These are phyloP conservation scores for Sanghuangporus sanghuang DNA, from an alignment of 1,284 basidiomycete genomes.

Conservation along the genomic window DNA sequence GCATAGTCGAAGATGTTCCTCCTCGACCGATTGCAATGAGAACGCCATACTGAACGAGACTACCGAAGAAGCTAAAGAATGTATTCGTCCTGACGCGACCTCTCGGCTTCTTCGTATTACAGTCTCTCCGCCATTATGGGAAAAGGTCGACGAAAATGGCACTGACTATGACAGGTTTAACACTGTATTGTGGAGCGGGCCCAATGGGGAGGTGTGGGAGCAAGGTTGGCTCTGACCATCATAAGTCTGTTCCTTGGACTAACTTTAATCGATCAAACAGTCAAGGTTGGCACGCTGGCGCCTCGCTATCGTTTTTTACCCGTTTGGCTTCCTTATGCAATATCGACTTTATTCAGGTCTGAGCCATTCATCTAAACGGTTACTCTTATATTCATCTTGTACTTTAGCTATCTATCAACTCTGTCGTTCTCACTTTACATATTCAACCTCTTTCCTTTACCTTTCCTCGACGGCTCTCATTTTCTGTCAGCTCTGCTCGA, in stretches of 20 bases:
- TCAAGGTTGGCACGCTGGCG: constrained; percentile 45
- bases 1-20: constrained; percentile 29
- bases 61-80: constrained; percentile 23
- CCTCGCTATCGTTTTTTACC: constrained; percentile 45
- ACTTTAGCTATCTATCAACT: constrained; percentile 52
- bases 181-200: constrained; percentile 64
- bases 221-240: constrained; percentile 42
- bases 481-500: constrained; percentile 37
- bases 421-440: constrained; percentile 64
- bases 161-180: constrained; percentile 22
- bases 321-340: constrained; percentile 34
- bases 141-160: constrained; percentile 2
- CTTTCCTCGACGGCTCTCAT: constrained; percentile 56
- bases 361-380: constrained; percentile 22
- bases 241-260: neutral
- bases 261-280: constrained; percentile 29
- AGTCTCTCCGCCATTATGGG: constrained; percentile 22
- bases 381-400: constrained; percentile 4
- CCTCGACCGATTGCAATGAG: constrained; percentile 32
- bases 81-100: constrained; percentile 41
- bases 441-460: constrained; percentile 67
- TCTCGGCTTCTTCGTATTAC: constrained; percentile 47
- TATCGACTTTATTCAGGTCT: constrained; percentile 42
- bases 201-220: constrained; percentile 58
- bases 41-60: constrained; percentile 19